phyloP scores from a whole-genome alignment of 1,284 basidiomycete genomes.

The Gomphus bonarii region DNA sequence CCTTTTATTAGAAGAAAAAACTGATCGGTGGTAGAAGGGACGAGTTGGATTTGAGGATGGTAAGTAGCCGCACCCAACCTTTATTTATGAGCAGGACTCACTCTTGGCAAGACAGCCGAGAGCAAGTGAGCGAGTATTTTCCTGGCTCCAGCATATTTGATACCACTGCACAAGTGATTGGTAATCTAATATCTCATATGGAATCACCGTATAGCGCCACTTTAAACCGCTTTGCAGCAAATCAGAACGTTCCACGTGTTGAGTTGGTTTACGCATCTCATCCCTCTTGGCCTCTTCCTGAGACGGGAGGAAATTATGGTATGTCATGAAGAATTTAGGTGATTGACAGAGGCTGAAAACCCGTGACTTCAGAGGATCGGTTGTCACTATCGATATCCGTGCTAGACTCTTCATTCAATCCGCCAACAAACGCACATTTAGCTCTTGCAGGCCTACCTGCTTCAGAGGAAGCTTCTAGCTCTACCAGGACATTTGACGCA shows the following conservation, averaged over 20 bases:
- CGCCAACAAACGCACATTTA: slow-evolving; percentile 82
- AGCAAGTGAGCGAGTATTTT: too few species aligned
- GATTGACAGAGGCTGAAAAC: background rate
- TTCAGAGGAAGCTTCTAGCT: slow-evolving; percentile 16
- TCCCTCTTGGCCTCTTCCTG: slow-evolving; percentile 41
- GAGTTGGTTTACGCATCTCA: slow-evolving; percentile 49
- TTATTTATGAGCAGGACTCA: too few species aligned
- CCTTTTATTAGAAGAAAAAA: too few species aligned
- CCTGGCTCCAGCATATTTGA: too few species aligned
- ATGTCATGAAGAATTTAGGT: background rate
- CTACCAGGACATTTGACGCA: slow-evolving; percentile 46
- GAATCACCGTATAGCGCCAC: background rate
- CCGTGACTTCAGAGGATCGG: slow-evolving; percentile 5
- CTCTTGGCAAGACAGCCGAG: too few species aligned
- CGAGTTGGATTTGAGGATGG: too few species aligned
- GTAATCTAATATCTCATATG: too few species aligned
- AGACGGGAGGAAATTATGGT: slow-evolving; percentile 8
- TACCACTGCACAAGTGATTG: too few species aligned
- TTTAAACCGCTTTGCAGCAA: background rate
- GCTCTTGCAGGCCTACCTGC: slow-evolving; percentile 51
- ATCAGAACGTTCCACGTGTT: slow-evolving; percentile 16
- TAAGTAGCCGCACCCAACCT: too few species aligned
- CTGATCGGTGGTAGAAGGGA: too few species aligned
- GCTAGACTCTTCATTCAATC: slow-evolving; percentile 92
- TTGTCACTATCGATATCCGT: slow-evolving; percentile 55